Conservation (phyloP, 2,329 filamentous ascomycete genomes). For the Colletotrichum sansevieriae region DNA sequence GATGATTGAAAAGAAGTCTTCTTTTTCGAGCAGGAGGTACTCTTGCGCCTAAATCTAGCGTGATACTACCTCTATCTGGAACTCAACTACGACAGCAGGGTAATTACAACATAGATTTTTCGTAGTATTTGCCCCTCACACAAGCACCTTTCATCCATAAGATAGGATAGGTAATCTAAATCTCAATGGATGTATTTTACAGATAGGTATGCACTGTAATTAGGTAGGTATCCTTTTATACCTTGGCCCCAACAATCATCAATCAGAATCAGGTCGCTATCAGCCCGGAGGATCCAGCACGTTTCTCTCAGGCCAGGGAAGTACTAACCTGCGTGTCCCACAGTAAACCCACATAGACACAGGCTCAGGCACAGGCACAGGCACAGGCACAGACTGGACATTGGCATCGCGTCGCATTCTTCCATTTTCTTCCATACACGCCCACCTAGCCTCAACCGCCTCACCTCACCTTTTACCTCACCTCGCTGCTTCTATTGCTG, state of each 20-base stretch:
- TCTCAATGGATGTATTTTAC: no score
- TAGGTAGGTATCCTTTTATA: no score
- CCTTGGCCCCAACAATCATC: neutral
- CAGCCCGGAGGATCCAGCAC: neutral
- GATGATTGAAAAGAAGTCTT: conserved; percentile 1
- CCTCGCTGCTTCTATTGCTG: neutral
- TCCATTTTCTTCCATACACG: conserved; percentile 45
- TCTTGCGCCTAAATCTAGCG: rapidly evolving
- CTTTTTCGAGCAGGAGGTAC: neutral
- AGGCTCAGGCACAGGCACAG: conserved; percentile 2
- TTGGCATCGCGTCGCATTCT: conserved; percentile 12
- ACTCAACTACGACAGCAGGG: no score
- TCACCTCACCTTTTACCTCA: conserved; percentile 27
- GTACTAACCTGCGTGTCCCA: no score
- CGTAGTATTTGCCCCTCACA: no score
- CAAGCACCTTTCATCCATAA: no score
- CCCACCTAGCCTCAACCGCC: conserved; percentile 26
- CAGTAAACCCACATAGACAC: conserved; percentile 5
- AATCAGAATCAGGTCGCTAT: neutral
- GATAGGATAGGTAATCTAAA: no score
- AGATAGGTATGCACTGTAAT: no score
- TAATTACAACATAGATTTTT: no score
- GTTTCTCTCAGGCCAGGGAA: neutral
- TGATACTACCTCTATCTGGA: neutral
- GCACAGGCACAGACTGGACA: conserved; percentile 1